Conservation (phyloP, 1,139 yeast species). For the Geotrichum phurueaensis region DNA sequence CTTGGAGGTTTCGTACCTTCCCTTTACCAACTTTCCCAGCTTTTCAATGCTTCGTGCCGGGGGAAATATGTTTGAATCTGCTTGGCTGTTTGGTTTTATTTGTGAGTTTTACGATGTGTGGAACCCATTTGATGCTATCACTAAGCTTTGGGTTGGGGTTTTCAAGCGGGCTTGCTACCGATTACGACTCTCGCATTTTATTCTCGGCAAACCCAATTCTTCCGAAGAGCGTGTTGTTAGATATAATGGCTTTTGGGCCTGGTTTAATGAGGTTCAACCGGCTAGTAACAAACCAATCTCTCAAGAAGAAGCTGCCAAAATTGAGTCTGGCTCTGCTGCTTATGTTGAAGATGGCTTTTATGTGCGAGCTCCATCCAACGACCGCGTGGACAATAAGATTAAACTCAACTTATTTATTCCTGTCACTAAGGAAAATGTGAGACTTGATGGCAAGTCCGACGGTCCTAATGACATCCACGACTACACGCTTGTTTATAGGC, state of each 20-base stretch:
- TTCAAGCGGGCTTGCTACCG: conserved; percentile 53
- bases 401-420: conserved; percentile 68
- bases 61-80: not conserved
- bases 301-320: conserved; percentile 40
- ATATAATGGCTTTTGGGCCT: conserved; percentile 49
- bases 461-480: conserved; percentile 44
- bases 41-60: not conserved
- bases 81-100: not conserved
- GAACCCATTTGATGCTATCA: conserved; percentile 23
- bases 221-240: conserved; percentile 68
- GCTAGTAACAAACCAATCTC: conserved; percentile 58
- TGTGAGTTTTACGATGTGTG: conserved; percentile 30
- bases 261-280: conserved; percentile 43
- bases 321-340: conserved; percentile 21
- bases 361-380: conserved; percentile 82
- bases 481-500: conserved; percentile 77
- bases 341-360: conserved; percentile 63
- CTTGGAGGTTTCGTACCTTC: conserved; percentile 31
- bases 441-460: conserved; percentile 44
- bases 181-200: conserved; percentile 71
- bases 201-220: conserved; percentile 61
- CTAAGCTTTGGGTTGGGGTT: conserved; percentile 54
- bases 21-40: conserved; percentile 21
- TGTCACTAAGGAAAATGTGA: conserved; percentile 73
- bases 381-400: conserved; percentile 55